Base-by-base conservation (phyloP, 768 basidiomycete species). In the Kwoniella sp. region DNA sequence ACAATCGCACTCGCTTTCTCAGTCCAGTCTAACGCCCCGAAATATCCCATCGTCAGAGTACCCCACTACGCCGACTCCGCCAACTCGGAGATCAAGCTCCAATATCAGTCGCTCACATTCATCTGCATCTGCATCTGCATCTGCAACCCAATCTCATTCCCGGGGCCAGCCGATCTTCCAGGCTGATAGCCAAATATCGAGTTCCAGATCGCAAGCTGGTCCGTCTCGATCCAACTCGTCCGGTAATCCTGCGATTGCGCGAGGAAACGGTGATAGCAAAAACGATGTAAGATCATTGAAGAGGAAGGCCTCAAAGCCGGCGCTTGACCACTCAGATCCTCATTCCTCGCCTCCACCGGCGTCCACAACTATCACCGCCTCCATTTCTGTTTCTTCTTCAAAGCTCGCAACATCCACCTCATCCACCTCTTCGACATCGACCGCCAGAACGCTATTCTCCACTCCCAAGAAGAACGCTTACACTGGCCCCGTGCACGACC, bases 1-100 rank as follows among this genome's bases (percentile, higher is more conserved):
- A 37, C 17, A 9, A 9, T 44, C 40, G 40, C 10, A 9, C 7
- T 44, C 40, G 17, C 8, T 9, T 19, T 44, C 40, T 44, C 59
- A 47, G 44, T 60, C 48, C 58, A 50, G n/a, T 37, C 30, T 44
- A 7, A 75, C 73, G 22, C 73, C 73, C 13, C 56, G 63, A 1
- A 53, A 40, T 8, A 37, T 65, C 17, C 68, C 63, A 21, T 46
- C 44, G 1, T 51, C 57, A 7, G 69, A 73, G n/a, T 71, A 72
- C 46, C 71, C 71, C 3, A 69, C 71, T 17, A 76, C 74, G 5
- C 74, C 74, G 5, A 76, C 74, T 8, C 74, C 74, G 7, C 71
- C 74, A 17, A 29, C 74, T 27, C 62, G 74, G n/a, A 55, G 62
- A 21, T 57, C 52, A 10, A 55, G 50, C 63, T 44, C 40, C 10